phyloP scores from a whole-genome alignment of 306 rosid genomes.

The Oemleria cerasiformis region DNA sequence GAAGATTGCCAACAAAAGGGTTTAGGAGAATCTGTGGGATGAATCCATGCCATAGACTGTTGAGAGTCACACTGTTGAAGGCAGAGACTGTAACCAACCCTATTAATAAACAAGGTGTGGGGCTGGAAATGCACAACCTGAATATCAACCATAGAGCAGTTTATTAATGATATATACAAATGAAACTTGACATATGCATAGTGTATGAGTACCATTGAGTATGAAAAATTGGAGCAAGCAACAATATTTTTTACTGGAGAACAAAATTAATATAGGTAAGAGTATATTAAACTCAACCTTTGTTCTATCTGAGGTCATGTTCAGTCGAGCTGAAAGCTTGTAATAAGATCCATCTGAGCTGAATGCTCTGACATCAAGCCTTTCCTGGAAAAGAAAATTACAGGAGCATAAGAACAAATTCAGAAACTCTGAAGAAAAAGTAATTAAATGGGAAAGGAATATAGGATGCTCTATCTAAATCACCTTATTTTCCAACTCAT shows the following conservation, averaged over 20 bases:
- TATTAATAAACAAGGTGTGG: constrained; percentile 71
- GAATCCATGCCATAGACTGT: constrained; percentile 73
- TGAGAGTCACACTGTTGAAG: constrained; percentile 86
- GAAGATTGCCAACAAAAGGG: constrained; percentile 76
- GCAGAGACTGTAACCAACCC: constrained; percentile 85
- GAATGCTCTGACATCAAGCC: constrained; percentile 84
- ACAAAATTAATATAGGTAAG: too few species aligned
- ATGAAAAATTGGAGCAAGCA: not conserved
- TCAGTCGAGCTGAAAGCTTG: constrained; percentile 83
- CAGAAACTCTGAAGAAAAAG: constrained; percentile 16
- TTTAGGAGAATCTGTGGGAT: constrained; percentile 87
- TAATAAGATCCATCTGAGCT: constrained; percentile 84
- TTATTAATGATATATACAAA: not conserved
- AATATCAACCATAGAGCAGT: constrained; percentile 31
- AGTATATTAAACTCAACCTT: constrained; percentile 66
- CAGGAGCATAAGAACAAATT: constrained; percentile 27
- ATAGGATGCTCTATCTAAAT: constrained; percentile 14
- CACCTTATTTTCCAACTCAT: constrained; percentile 96
- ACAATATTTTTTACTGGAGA: not conserved
- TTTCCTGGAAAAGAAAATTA: constrained; percentile 57
- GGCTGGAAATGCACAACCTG: constrained; percentile 93
- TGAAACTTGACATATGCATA: not conserved
- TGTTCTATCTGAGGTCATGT: constrained; percentile 91
- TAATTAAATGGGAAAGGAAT: not conserved
- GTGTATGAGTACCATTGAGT: not conserved